Evolutionary conservation across 805 yeast genomes (phyloP).

Genomic region (Cephaloascus fragrans): DNA sequence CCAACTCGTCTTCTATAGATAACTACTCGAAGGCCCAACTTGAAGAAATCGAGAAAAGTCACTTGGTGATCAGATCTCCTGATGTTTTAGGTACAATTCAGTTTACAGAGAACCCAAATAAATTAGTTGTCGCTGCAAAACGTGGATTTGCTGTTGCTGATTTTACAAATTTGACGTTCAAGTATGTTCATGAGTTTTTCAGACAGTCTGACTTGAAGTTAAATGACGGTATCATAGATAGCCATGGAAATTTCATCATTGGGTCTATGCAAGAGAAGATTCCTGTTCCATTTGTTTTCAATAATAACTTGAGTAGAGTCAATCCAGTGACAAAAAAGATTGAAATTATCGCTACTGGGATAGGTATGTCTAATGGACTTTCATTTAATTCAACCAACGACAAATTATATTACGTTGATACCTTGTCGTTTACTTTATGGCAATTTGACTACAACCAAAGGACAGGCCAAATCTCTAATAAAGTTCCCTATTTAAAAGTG

Average conservation of each 20-base stretch:
- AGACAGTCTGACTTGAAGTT: background rate
- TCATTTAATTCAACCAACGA: background rate
- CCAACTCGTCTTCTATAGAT: background rate
- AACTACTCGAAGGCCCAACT: conserved; percentile 8
- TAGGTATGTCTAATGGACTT: background rate
- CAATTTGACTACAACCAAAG: background rate
- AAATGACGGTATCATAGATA: background rate
- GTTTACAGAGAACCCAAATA: background rate
- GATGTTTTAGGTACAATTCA: background rate
- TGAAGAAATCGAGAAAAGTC: conserved; percentile 10
- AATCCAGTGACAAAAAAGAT: background rate
- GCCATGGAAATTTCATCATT: background rate
- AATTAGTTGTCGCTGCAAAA: background rate
- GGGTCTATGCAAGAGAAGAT: background rate
- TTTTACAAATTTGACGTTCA: background rate
- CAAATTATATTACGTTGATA: background rate
- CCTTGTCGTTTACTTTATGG: background rate
- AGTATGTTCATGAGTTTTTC: background rate
- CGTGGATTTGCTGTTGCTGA: background rate
- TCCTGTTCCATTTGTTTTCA: background rate
- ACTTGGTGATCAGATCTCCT: background rate
- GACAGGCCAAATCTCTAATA: background rate
- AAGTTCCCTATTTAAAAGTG: background rate
- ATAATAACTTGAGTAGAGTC: background rate
- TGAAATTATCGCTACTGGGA: background rate